Percentiles rank a stretch among this genome's conserved stretches.
Evolutionary conservation across 176 grass and related monocot species (phyloP).

Genomic region (Cenchrus fungigraminus): DNA sequence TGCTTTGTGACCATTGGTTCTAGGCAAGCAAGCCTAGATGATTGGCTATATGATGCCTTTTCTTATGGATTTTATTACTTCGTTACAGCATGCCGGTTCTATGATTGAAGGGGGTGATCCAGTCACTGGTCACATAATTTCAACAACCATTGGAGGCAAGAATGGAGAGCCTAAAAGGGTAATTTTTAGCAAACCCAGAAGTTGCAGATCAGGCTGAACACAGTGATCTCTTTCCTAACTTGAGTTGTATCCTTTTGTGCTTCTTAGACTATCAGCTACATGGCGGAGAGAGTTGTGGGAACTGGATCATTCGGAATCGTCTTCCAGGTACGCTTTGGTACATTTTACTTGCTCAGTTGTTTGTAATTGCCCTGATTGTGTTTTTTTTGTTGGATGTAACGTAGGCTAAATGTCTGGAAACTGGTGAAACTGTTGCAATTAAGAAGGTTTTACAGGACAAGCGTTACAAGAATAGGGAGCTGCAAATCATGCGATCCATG

Average conservation of each 20-base stretch:
- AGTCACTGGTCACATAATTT: constrained; percentile 88
- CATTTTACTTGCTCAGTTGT: constrained; percentile 2
- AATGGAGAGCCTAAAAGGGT: constrained; percentile 90
- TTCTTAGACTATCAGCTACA: constrained; percentile 87
- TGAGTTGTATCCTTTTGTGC: background rate
- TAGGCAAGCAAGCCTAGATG: background rate
- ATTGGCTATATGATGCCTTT: constrained; percentile 1
- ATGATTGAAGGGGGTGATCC: constrained; percentile 63
- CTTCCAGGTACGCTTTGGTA: constrained; percentile 67
- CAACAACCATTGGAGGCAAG: constrained; percentile 91
- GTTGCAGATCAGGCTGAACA: background rate
- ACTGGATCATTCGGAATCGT: constrained; percentile 92
- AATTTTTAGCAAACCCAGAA: background rate
- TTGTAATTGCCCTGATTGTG: background rate
- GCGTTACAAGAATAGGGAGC: constrained; percentile 92
- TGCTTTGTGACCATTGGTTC: background rate
- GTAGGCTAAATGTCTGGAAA: constrained; percentile 95
- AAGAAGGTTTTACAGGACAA: constrained; percentile 98
- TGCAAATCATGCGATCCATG: constrained; percentile 93
- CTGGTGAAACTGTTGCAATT: constrained; percentile 83
- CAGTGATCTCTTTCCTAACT: constrained; percentile 29
- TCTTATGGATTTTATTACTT: constrained; percentile 33
- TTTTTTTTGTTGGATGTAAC: constrained; percentile 12
- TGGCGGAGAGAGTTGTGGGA: constrained; percentile 89
- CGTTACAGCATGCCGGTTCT: constrained; percentile 52